Evolutionary conservation across 495 filamentous ascomycete genomes (phyloP), one percentile per base, ranked within the genome.

Genomic region (Xylaria flabelliformis): DNA sequence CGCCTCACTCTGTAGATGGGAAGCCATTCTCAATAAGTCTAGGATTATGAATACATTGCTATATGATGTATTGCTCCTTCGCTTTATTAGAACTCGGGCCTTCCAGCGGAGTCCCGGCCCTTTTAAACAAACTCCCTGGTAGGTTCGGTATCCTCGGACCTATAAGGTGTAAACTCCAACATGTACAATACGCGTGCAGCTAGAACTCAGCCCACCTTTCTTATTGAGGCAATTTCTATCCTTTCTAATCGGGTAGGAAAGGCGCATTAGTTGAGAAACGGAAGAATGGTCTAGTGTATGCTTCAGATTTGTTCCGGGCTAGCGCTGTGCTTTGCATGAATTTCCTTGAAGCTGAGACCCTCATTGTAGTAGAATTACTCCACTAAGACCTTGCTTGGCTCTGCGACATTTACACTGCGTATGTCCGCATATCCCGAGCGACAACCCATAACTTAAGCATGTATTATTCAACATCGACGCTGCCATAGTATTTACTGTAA

Each of bases 201-300:
- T 3, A 42, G 36, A 24, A 24, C 8, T 12, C 63, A 72, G 29
- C 48, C 34, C 46, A 34, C 62, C 32, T 64, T 64, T 64, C 59
- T 64, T 32, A 71, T 71, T 64, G 69, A 64, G 69, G 69, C 69
- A 71, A 71, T 64, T 64, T 56, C 46, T 64, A 63, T 62, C 10
- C 68, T 62, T 19, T 41, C 26, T 29, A 29, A 36, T 51, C 44
- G 29, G 19, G 17, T n/a, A 26, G 67, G 42, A 48, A 32, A 26
- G 15, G 42, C 41, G 42, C 39, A 42, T 32, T 44, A 19, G 34
- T 29, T 58, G 51, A 42, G 24, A 34, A 26, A 17, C 62, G 32
- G 19, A 67, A 19, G 32, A 15, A 8, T 63, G 29, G 56, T n/a
- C 17, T 59, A 59, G 55, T 41, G 26, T 53, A 6, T 64, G 44